Conservation (phyloP, 2,329 filamentous ascomycete genomes). For the Trichoderma sp. region DNA sequence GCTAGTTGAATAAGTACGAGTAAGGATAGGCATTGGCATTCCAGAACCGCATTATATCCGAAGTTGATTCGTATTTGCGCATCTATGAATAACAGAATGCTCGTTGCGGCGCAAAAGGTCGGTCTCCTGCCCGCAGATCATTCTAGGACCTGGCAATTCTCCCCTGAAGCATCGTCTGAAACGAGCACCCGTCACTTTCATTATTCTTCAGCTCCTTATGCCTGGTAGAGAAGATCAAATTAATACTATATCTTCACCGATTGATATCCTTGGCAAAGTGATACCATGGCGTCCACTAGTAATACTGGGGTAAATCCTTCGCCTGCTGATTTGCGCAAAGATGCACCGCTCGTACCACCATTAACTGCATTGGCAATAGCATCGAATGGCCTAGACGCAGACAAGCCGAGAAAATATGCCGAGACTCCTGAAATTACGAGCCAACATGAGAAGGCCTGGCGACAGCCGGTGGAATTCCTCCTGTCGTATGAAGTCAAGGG, state of each 20-base stretch:
- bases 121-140: background rate
- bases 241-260: background rate
- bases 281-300: background rate
- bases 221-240: no score
- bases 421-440: background rate
- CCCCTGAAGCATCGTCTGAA: background rate
- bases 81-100: background rate
- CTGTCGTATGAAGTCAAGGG: background rate
- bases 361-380: background rate
- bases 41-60: background rate
- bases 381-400: background rate
- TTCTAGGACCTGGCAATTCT: background rate
- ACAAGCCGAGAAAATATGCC: background rate
- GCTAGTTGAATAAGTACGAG: background rate
- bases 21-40: background rate
- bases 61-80: background rate
- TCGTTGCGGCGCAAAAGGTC: background rate
- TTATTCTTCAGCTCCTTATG: background rate
- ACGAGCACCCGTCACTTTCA: background rate
- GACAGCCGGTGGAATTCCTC: background rate
- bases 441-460: background rate
- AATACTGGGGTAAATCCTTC: background rate
- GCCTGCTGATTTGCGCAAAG: background rate
- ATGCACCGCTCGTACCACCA: background rate
- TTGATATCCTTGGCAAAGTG: background rate